A percentile compares a stretch with the other conserved stretches of the same genome.
phyloP scores from a whole-genome alignment of 2,329 filamentous ascomycete species.

The Alternaria sp. region DNA sequence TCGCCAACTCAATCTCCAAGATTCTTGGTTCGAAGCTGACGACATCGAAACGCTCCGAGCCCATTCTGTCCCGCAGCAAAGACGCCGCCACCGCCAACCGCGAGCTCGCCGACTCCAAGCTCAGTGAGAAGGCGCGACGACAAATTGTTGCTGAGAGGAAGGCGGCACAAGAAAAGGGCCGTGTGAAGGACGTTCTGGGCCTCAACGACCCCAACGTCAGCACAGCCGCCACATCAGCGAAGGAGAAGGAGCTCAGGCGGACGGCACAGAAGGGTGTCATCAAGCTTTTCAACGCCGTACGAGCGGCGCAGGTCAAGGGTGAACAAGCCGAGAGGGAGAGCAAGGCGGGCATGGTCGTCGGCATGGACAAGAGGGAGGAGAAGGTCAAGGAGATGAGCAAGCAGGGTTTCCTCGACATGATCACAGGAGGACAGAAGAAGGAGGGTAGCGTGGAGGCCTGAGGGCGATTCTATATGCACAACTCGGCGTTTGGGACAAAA shows the following conservation, averaged over 20 bases:
- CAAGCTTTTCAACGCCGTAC: conserved; percentile 93
- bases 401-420: conserved; percentile 93
- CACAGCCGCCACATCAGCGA: conserved; percentile 64
- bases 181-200: conserved; percentile 84
- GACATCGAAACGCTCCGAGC: conserved; percentile 80
- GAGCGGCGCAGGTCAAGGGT: conserved; percentile 89
- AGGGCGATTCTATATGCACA: neutral
- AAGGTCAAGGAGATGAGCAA: conserved; percentile 96
- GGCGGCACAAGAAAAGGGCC: conserved; percentile 80
- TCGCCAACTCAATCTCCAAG: conserved; percentile 91
- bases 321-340: conserved; percentile 75
- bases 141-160: conserved; percentile 83
- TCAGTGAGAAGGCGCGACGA: conserved; percentile 81
- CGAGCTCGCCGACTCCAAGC: conserved; percentile 73
- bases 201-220: conserved; percentile 58
- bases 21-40: conserved; percentile 91
- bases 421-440: conserved; percentile 64
- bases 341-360: conserved; percentile 75
- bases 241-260: conserved; percentile 82
- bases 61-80: conserved; percentile 85
- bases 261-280: conserved; percentile 93
- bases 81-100: conserved; percentile 74
- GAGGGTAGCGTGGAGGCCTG: conserved; percentile 24
- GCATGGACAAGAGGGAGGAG: conserved; percentile 80
- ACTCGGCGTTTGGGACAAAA: conserved; percentile 1